Conservation (phyloP, 2,329 filamentous ascomycete species). For the Aspergillus viridinutans region DNA sequence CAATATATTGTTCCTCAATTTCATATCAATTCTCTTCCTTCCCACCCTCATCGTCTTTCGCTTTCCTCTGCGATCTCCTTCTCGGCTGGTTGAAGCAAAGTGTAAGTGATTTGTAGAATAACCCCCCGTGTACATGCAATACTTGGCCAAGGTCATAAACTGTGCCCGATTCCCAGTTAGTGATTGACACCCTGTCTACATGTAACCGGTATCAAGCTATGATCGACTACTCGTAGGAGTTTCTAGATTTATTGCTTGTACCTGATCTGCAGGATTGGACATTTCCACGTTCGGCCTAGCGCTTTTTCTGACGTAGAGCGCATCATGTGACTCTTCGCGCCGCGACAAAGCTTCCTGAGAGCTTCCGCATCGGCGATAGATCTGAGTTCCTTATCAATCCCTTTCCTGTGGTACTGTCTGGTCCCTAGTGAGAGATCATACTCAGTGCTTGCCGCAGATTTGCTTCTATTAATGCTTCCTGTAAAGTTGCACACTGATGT, state of each 20-base stretch:
- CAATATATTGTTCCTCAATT: slow-evolving; percentile 1
- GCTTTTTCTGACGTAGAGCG: not conserved
- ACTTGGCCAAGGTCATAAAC: not conserved
- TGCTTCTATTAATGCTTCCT: not conserved
- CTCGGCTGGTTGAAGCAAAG: not conserved
- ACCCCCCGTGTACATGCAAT: not conserved
- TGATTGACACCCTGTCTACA: not conserved
- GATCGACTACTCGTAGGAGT: not conserved
- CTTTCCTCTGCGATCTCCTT: slow-evolving; percentile 1
- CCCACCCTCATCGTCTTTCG: not conserved
- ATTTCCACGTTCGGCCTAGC: not conserved
- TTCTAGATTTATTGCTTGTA: not conserved
- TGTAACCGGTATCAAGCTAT: not conserved
- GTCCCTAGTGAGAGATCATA: not conserved
- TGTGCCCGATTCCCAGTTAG: not conserved
- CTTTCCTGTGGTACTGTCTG: not conserved
- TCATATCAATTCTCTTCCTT: not conserved
- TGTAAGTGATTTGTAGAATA: not conserved
- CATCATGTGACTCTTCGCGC: not conserved
- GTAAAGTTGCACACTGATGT: not conserved
- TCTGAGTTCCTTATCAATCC: not conserved
- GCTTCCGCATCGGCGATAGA: not conserved
- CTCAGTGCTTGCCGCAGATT: not conserved
- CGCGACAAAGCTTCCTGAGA: not conserved
- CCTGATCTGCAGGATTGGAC: not conserved